phyloP scores from a whole-genome alignment of 768 basidiomycete species.

The Russula sp. region DNA sequence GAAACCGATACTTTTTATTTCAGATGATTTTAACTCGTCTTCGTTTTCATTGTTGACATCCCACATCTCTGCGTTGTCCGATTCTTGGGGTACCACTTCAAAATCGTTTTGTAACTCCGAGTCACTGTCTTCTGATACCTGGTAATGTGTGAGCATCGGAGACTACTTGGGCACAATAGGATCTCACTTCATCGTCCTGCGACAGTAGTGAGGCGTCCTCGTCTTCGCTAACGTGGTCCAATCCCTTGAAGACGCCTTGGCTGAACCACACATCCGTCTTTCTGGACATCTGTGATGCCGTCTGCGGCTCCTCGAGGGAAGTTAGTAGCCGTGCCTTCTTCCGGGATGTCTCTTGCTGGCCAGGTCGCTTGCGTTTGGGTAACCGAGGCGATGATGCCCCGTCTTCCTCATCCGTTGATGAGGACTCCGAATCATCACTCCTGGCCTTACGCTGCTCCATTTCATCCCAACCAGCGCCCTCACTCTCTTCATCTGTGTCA shows the following conservation, averaged over 20 bases:
- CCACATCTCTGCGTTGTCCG: constrained; percentile 61
- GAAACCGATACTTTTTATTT: constrained; percentile 55
- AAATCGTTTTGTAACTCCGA: constrained; percentile 54
- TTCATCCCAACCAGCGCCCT: constrained; percentile 65
- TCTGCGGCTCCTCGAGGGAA: constrained; percentile 38
- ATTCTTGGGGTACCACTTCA: constrained; percentile 64
- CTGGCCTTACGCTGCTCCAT: constrained; percentile 51
- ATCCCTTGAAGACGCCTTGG: constrained; percentile 79
- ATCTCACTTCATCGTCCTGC: constrained; percentile 16
- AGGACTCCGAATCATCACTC: constrained; percentile 36
- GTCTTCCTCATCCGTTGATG: constrained; percentile 49
- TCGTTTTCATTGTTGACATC: constrained; percentile 73
- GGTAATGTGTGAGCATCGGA: neutral
- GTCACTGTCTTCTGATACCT: constrained; percentile 5
- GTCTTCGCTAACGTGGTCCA: constrained; percentile 39
- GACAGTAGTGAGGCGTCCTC: constrained; percentile 16
- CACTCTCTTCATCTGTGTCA: constrained; percentile 33
- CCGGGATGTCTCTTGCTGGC: constrained; percentile 29
- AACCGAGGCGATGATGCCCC: constrained; percentile 8
- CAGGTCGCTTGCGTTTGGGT: constrained; percentile 40
- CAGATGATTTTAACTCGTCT: constrained; percentile 58
- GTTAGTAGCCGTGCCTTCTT: constrained; percentile 53
- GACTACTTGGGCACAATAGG: neutral
- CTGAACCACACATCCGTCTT: constrained; percentile 91
- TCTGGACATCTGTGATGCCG: constrained; percentile 37